Evolutionary conservation across 2,329 filamentous ascomycete species (phyloP).

Genomic region (Beauveria varroae): DNA sequence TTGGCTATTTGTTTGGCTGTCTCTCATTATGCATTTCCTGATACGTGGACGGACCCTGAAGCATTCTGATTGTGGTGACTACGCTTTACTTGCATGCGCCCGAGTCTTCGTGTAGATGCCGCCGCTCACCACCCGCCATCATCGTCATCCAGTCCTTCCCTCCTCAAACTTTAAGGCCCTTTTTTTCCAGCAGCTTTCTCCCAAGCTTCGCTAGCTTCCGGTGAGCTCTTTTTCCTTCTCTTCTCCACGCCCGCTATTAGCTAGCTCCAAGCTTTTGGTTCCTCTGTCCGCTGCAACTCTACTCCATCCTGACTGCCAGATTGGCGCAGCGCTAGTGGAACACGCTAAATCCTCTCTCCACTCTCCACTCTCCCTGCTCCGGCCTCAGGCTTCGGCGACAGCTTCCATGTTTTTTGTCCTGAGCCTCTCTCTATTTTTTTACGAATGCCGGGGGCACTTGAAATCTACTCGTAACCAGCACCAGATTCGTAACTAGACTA

Average conservation of each 20-base stretch:
- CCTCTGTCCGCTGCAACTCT: slow-evolving; percentile 1
- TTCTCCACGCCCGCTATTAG: not conserved
- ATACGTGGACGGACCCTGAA: not conserved
- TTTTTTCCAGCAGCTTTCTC: no score
- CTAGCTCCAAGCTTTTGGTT: not conserved
- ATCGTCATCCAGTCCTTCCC: not conserved
- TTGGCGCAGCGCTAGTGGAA: slow-evolving; percentile 9
- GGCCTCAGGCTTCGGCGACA: not conserved
- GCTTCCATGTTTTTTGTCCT: not conserved
- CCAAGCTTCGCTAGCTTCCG: not conserved
- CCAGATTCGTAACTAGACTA: no score
- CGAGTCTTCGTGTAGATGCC: not conserved
- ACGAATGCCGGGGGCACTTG: not conserved
- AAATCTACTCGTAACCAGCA: no score
- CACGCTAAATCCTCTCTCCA: not conserved
- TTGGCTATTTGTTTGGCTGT: not conserved
- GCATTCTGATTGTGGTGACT: not conserved
- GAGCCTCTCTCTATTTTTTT: not conserved
- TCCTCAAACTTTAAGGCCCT: not conserved
- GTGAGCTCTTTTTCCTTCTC: not conserved
- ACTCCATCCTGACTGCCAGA: slow-evolving; percentile 6
- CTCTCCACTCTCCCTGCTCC: not conserved
- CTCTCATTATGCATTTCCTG: not conserved
- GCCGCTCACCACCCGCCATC: not conserved
- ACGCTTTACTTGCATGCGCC: not conserved